These are phyloP conservation scores for Miscanthus lutarioriparius DNA, from an alignment of 176 grass and related monocot genomes.

Conservation along the genomic window DNA sequence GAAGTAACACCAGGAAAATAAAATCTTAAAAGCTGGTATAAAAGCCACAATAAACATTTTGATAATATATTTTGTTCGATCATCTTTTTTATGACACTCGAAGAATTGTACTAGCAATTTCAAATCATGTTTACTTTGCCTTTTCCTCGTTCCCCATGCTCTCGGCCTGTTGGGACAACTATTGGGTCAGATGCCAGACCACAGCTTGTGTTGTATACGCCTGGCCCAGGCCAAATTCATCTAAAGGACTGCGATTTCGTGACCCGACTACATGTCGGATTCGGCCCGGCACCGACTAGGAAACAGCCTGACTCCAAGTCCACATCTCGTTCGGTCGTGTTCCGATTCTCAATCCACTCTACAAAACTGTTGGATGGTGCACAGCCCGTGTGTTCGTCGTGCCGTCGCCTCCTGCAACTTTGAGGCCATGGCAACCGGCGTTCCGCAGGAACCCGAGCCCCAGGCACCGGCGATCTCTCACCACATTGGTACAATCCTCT, in stretches of 20 bases:
- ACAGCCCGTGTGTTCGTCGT: neutral
- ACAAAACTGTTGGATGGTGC: neutral
- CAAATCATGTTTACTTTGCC: neutral
- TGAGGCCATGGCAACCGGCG: slow-evolving; percentile 2
- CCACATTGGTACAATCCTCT: neutral
- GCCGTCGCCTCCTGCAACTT: neutral
- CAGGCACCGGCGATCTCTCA: neutral
- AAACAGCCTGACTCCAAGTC: neutral
- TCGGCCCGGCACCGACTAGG: neutral
- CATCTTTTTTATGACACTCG: too few species aligned
- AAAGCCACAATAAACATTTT: too few species aligned
- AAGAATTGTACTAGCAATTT: too few species aligned
- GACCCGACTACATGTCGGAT: neutral
- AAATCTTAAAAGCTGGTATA: too few species aligned
- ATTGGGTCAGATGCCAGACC: neutral
- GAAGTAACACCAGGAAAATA: too few species aligned
- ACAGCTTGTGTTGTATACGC: too few species aligned
- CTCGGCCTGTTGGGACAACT: neutral
- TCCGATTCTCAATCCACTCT: neutral
- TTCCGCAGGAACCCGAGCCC: neutral
- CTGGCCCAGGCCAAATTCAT: neutral
- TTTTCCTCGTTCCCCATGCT: neutral
- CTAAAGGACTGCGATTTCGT: too few species aligned
- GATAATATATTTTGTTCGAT: too few species aligned
- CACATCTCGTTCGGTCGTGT: too few species aligned